Base-by-base conservation (phyloP, 129 eudicot species). In the Pulicaria dysenterica region DNA sequence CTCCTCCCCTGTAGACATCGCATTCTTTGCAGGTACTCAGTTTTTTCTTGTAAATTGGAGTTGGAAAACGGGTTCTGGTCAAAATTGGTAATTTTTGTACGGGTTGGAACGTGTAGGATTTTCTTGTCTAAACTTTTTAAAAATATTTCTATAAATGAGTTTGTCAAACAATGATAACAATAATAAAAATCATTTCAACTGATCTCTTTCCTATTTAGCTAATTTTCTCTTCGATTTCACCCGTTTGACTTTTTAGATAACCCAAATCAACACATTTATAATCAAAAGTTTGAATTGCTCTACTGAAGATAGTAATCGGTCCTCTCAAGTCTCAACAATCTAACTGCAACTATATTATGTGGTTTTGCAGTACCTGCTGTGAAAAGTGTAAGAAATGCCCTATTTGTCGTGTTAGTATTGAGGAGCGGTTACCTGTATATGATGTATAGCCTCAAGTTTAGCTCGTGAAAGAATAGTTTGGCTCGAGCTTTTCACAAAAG, bases 1-100 rank as follows among this genome's bases (percentile, higher is more conserved):
- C 88, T 91, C n/a, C 95, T 91, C 58, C 97, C 97, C 6, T 91
- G 97, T 57, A 91, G 95, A 81, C 97, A 91, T 80, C 86, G 85
- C 77, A 81, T 87, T 57, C 89, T 91, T 59, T 91, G 97, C 97
- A 83, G 97, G 97, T 87, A 85, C 57, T 15, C 42, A 37, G 55
- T 53, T 4, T 6, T 50, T 45, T 24, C 71, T 54, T 31, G 6
- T 40, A 31, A 57, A 8, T 6, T 34, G 36, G 43, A 31, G 41
- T 9, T 8, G 36, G 50, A 19, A 53, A 42, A 5, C 13, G 41
- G 54, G 54, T 13, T 15, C 51, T 16, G 40, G 44, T 59, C 45
- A 36, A 37, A 59, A 4, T 8, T 2, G 24, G 40, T 19, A 24
- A 5, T 69, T 72, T 72, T 14, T 13, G 15, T 24, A 54, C 38